These are phyloP conservation scores for Schizopora paradoxa DNA, from an alignment of 1,284 basidiomycete genomes.

Conservation along the genomic window DNA sequence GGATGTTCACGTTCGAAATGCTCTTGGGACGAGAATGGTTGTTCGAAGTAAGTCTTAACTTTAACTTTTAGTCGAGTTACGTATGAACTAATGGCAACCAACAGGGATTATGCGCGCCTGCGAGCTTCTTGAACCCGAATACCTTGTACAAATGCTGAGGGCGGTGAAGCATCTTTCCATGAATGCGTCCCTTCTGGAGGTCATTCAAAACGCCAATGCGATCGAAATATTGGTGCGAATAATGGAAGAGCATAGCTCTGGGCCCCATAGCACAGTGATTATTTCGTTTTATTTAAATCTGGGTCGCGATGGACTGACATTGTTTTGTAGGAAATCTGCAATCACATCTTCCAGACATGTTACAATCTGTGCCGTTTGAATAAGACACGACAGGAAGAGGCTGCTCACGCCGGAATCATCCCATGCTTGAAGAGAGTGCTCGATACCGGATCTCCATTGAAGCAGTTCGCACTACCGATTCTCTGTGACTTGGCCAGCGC, in stretches of 20 bases:
- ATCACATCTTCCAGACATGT: slow-evolving; percentile 91
- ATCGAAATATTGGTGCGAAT: slow-evolving; percentile 87
- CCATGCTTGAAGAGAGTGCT: slow-evolving; percentile 87
- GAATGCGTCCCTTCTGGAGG: slow-evolving; percentile 84
- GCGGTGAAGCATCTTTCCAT: slow-evolving; percentile 96
- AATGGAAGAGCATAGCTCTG: slow-evolving; percentile 75
- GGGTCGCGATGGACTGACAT: slow-evolving; percentile 3
- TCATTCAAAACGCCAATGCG: slow-evolving; percentile 93
- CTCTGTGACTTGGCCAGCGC: slow-evolving; percentile 93
- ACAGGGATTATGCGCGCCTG: slow-evolving; percentile 81
- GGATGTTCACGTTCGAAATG: slow-evolving; percentile 87
- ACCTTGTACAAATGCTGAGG: slow-evolving; percentile 86
- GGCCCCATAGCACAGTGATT: slow-evolving; percentile 77
- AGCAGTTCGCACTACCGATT: slow-evolving; percentile 95
- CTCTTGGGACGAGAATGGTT: slow-evolving; percentile 85
- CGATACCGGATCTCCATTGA: slow-evolving; percentile 82
- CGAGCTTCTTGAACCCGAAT: slow-evolving; percentile 76
- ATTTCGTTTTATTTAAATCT: neutral
- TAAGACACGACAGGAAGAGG: slow-evolving; percentile 92
- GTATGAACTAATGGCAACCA: slow-evolving; percentile 9
- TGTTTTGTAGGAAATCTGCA: slow-evolving; percentile 76
- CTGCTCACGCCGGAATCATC: slow-evolving; percentile 91
- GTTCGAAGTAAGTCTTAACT: slow-evolving; percentile 67
- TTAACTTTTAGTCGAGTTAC: slow-evolving; percentile 6
- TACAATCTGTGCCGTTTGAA: slow-evolving; percentile 94